Evolutionary conservation across 129 eudicot species (phyloP).

Genomic region (Lonicera japonica): DNA sequence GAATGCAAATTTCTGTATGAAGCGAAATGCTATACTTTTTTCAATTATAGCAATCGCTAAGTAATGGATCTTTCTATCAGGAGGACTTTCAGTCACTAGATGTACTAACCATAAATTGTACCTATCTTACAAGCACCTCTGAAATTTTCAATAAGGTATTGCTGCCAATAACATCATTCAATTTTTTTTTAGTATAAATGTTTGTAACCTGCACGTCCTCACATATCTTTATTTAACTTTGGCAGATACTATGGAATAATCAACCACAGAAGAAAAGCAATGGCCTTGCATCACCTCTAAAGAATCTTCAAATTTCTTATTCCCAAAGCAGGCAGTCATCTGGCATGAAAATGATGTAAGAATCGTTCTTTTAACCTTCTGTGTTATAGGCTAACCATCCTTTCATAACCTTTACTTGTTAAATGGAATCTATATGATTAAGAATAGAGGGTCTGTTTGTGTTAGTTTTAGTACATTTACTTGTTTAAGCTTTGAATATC

Average conservation of each 20-base stretch:
- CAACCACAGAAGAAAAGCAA: constrained; percentile 46
- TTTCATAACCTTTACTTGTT: background rate
- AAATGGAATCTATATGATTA: no score
- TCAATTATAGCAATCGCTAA: no score
- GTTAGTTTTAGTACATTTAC: constrained; percentile 55
- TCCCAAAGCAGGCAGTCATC: constrained; percentile 46
- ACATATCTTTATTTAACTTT: constrained; percentile 4
- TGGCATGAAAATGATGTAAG: constrained; percentile 70
- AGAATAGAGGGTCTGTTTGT: no score
- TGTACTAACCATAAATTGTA: no score
- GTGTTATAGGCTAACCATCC: no score
- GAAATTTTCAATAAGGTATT: constrained; percentile 75
- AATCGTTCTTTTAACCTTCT: background rate
- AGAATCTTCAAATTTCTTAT: constrained; percentile 63
- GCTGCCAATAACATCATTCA: background rate
- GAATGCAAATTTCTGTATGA: background rate
- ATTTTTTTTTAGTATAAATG: constrained; percentile 7
- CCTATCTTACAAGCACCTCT: constrained; percentile 42
- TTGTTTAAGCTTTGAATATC: no score
- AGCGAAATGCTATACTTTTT: background rate
- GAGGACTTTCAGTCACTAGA: no score
- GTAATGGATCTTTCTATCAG: no score
- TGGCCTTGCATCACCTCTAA: constrained; percentile 45
- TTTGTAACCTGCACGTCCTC: constrained; percentile 10
- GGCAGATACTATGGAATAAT: constrained; percentile 55